Evolutionary conservation across 306 rosid species (phyloP).

Genomic region (Corylus heterophylla): DNA sequence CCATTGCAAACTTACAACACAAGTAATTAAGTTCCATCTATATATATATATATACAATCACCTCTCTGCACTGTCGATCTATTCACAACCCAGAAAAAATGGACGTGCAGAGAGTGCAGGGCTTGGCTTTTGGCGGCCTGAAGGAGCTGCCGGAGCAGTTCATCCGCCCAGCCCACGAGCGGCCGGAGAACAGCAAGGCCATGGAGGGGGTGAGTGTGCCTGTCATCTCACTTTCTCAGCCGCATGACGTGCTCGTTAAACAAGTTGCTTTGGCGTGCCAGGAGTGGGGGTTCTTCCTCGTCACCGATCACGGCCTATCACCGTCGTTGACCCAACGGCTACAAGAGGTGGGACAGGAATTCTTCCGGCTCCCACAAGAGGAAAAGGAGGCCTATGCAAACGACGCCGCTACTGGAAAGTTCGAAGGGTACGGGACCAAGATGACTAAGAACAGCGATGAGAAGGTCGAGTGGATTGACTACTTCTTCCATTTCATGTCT

Average conservation of each 20-base stretch:
- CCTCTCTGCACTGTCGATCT: too few species aligned
- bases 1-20: too few species aligned
- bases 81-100: not conserved
- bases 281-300: conserved; percentile 56
- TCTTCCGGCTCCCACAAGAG: conserved; percentile 50
- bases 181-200: conserved; percentile 36
- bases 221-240: conserved; percentile 33
- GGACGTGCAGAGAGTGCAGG: conserved; percentile 31
- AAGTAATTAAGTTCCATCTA: too few species aligned
- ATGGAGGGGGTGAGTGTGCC: conserved; percentile 31
- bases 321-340: conserved; percentile 39
- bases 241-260: conserved; percentile 20
- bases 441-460: conserved; percentile 57
- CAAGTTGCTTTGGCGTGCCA: conserved; percentile 30
- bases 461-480: conserved; percentile 71
- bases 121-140: conserved; percentile 14
- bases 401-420: conserved; percentile 50
- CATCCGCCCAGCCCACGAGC: conserved; percentile 30
- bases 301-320: conserved; percentile 56
- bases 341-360: conserved; percentile 49
- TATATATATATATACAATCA: too few species aligned
- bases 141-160: conserved; percentile 26
- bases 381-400: conserved; percentile 62
- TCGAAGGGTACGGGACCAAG: conserved; percentile 68
- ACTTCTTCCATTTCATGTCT: conserved; percentile 52